These are phyloP conservation scores for Diplogelasinospora grovesii DNA, from an alignment of 495 filamentous ascomycete species.

Conservation along the genomic window DNA sequence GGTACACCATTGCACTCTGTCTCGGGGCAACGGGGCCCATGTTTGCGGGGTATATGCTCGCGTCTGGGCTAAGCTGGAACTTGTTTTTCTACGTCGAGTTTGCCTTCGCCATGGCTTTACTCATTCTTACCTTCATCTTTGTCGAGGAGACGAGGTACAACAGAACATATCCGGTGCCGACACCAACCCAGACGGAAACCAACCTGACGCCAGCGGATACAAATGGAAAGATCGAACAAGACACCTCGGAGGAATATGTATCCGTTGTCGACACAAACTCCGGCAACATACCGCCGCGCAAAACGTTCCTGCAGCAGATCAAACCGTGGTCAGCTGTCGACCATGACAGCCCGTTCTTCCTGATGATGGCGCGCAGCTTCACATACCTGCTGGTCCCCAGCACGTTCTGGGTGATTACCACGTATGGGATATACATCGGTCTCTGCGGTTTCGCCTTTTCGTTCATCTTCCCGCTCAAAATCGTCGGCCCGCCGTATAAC, in stretches of 20 bases:
- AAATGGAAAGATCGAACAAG: not conserved
- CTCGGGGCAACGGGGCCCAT: conserved; percentile 29
- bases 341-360: conserved; percentile 37
- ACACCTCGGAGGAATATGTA: not conserved
- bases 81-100: conserved; percentile 48
- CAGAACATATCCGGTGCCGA: conserved; percentile 10
- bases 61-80: conserved; percentile 26
- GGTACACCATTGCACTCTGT: conserved; percentile 41
- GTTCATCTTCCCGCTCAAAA: conserved; percentile 57
- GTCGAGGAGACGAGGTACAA: conserved; percentile 51
- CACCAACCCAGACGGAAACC: conserved; percentile 13
- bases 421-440: conserved; percentile 32
- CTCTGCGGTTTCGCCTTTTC: conserved; percentile 28
- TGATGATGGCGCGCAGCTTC: conserved; percentile 44
- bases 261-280: not conserved
- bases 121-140: conserved; percentile 37
- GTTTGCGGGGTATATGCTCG: conserved; percentile 34
- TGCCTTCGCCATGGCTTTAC: conserved; percentile 43
- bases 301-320: conserved; percentile 38
- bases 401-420: conserved; percentile 51
- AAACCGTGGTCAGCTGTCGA: conserved; percentile 36
- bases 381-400: conserved; percentile 49
- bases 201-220: no score
- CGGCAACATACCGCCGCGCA: conserved; percentile 23
- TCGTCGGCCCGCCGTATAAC: conserved; percentile 42